Evolutionary conservation across 2,329 filamentous ascomycete genomes (phyloP), one percentile per base, ranked within the genome.

Genomic region (Penicillium sp.): DNA sequence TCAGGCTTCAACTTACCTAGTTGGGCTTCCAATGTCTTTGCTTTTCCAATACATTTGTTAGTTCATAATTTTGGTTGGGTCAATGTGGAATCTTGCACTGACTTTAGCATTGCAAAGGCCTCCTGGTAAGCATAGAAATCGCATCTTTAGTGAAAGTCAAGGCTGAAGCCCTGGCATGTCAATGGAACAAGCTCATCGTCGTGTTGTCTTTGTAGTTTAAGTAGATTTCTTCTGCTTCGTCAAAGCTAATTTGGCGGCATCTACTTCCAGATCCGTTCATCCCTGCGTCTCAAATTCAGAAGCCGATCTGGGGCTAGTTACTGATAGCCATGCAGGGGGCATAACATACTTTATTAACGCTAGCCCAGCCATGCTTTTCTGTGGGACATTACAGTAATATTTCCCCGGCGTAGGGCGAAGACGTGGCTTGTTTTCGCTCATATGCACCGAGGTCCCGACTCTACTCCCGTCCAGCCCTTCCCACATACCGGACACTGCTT

Each of bases 41-140:
- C 1, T 10, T 35, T 35, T 9, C 39, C 39, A 35, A 33, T 24
- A 6, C 16, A 18, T n/a, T 27, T 10, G 27, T 49, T 35, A 49
- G 46, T 9, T 18, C 9, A 19, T 7, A 9, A 6, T 4, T 18
- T 19, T 19, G 2, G 31, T 49, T n/a, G 44, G 13, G 3, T 35
- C 19, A 6, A 37, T 27, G 35, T n/a, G 19, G 14, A 6, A 40
- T 6, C 5, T 18, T 36, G 11, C 27, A 61, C 57, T 44, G 59
- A 67, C 66, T 50, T 59, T 66, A 31, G 61, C 60, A 40, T 55
- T 67, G 55, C 63, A 64, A 50, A 61, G 64, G 10, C 61, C 66
- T 47, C 66, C 66, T 13, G 61, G 66, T 27, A 68, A 57, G 13
- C 64, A 67, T 2, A 68, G 56, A 52, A 68, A 68, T 27, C 58